Percentiles rank a stretch among this genome's conserved stretches.
These are phyloP conservation scores for Talaromyces sp. DNA, from an alignment of 2,329 filamentous ascomycete genomes.

Conservation along the genomic window DNA sequence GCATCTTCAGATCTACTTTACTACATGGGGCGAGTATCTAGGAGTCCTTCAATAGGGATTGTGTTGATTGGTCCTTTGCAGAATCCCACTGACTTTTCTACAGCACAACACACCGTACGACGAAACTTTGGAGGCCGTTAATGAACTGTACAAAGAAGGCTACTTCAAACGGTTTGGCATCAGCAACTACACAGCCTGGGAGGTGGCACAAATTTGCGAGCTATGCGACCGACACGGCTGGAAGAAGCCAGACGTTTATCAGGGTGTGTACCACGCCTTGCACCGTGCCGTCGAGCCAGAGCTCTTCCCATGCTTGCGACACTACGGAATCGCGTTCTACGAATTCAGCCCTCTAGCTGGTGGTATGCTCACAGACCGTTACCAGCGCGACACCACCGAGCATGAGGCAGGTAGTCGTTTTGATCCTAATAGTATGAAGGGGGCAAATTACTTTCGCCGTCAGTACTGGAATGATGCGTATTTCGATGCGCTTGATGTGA, in stretches of 20 bases:
- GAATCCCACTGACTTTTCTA: background rate
- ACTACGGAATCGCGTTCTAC: constrained; percentile 40
- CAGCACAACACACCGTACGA: constrained; percentile 33
- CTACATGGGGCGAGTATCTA: background rate
- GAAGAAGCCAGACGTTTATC: constrained; percentile 42
- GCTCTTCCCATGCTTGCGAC: constrained; percentile 37
- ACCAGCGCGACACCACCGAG: constrained; percentile 22
- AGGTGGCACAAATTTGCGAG: constrained; percentile 45
- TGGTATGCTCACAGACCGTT: constrained; percentile 41
- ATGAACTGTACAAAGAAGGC: constrained; percentile 42
- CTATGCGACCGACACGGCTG: constrained; percentile 38
- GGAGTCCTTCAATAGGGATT: background rate
- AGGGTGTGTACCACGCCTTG: constrained; percentile 41
- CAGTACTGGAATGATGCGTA: constrained; percentile 40
- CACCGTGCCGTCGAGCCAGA: constrained; percentile 36
- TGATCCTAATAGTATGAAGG: constrained; percentile 33
- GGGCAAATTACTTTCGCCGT: constrained; percentile 22
- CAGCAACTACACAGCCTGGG: constrained; percentile 43
- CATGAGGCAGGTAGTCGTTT: constrained; percentile 32
- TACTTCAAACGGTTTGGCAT: constrained; percentile 43
- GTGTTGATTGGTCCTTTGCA: background rate
- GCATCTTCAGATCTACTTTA: background rate
- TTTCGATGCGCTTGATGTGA: constrained; percentile 39
- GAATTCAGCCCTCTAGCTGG: constrained; percentile 41
- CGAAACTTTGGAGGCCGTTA: constrained; percentile 43